These are phyloP conservation scores for Pseudogymnoascus sp. DNA, from an alignment of 2,329 filamentous ascomycete species.

Conservation along the genomic window DNA sequence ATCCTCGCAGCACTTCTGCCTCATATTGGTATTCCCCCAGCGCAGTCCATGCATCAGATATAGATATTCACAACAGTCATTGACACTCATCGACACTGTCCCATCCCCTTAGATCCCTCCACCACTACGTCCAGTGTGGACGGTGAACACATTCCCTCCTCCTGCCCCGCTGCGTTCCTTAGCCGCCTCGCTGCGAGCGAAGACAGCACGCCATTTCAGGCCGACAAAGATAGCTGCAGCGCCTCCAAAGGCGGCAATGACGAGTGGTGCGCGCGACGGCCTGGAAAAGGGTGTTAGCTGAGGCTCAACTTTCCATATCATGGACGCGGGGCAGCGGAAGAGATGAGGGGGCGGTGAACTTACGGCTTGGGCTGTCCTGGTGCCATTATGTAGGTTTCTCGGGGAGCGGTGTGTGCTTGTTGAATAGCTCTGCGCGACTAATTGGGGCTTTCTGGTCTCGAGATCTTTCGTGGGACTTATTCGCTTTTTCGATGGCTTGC, in stretches of 20 bases:
- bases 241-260: constrained; percentile 24
- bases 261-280: constrained; percentile 22
- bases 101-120: background rate
- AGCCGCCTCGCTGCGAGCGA: constrained; percentile 27
- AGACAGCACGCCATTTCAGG: constrained; percentile 28
- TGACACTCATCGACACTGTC: too few relatives aligned
- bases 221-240: constrained; percentile 24
- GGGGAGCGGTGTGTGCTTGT: constrained; percentile 1
- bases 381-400: background rate
- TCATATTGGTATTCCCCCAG: background rate
- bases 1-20: background rate
- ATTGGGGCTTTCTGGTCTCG: background rate
- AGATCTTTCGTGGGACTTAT: background rate
- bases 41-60: background rate
- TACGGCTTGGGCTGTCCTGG: constrained; percentile 3
- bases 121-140: constrained; percentile 28
- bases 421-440: background rate
- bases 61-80: background rate
- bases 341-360: background rate
- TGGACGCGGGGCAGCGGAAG: background rate
- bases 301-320: background rate
- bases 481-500: background rate
- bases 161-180: constrained; percentile 24
- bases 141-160: constrained; percentile 22
- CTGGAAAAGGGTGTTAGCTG: constrained; percentile 13